phyloP scores from a whole-genome alignment of 2,329 filamentous ascomycete species.

The Ceratocystis huliohia region DNA sequence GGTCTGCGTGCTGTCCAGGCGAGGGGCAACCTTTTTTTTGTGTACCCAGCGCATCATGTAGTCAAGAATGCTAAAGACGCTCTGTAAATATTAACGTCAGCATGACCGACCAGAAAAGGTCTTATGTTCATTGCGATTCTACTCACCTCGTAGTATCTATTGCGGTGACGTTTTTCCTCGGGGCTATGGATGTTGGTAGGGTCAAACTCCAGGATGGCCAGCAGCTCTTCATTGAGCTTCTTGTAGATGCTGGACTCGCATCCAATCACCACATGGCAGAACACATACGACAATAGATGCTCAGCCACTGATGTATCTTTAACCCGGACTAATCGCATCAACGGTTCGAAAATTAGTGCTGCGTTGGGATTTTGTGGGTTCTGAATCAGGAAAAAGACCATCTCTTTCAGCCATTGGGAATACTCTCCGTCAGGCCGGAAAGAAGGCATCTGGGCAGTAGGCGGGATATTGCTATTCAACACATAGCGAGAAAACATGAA shows the following conservation, averaged over 20 bases:
- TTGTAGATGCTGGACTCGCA: slow-evolving; percentile 7
- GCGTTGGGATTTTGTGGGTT: slow-evolving; percentile 64
- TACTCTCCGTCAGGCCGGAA: slow-evolving; percentile 35
- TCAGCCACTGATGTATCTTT: slow-evolving; percentile 77
- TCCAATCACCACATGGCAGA: slow-evolving; percentile 69
- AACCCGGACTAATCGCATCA: slow-evolving; percentile 69
- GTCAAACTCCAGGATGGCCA: slow-evolving; percentile 56
- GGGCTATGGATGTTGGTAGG: slow-evolving; percentile 28
- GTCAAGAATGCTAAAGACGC: slow-evolving; percentile 79
- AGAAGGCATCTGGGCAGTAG: slow-evolving; percentile 39
- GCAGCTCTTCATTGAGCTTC: slow-evolving; percentile 46
- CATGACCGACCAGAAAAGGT: background rate
- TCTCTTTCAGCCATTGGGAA: slow-evolving; percentile 64
- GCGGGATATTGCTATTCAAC: slow-evolving; percentile 48
- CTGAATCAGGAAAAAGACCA: slow-evolving; percentile 71
- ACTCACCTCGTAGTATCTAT: slow-evolving; percentile 73
- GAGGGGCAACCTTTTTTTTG: slow-evolving; percentile 33
- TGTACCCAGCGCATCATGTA: slow-evolving; percentile 87
- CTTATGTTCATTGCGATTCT: background rate
- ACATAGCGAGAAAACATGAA: slow-evolving; percentile 77
- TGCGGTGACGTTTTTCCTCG: slow-evolving; percentile 58
- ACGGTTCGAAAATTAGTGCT: slow-evolving; percentile 63
- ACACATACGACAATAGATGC: slow-evolving; percentile 79
- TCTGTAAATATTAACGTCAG: slow-evolving; percentile 36
- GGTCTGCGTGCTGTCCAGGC: slow-evolving; percentile 30